Evolutionary conservation across 352 stramenopile genomes (phyloP).

Genomic region (Globisporangium recalcitrans): DNA sequence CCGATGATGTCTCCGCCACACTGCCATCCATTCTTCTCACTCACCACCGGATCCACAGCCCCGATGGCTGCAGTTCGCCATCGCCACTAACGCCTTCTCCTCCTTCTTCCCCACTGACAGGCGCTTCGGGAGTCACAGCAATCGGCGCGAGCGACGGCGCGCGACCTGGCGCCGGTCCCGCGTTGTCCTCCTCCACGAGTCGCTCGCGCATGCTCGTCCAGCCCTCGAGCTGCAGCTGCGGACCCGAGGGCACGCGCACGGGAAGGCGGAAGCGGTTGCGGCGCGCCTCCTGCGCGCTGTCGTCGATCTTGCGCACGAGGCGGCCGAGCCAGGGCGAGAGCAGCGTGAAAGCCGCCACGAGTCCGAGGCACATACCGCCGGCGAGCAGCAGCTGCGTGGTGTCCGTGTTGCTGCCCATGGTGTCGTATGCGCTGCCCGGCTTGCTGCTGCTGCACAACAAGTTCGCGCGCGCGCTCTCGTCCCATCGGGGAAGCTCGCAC

Average conservation of each 20-base stretch:
- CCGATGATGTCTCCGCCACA: too few relatives aligned
- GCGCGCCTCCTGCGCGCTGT: neutral
- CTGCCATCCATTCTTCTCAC: too few relatives aligned
- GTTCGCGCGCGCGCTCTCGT: neutral
- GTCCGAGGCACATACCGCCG: constrained; percentile 4
- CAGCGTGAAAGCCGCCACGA: constrained; percentile 4
- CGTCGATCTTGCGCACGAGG: constrained; percentile 19
- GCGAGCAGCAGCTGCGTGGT: constrained; percentile 1
- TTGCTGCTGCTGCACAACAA: neutral
- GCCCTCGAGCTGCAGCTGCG: constrained; percentile 13
- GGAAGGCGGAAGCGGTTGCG: constrained; percentile 4
- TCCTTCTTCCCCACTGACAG: neutral
- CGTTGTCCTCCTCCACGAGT: constrained; percentile 7
- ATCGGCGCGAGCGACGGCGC: constrained; percentile 9
- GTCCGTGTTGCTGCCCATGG: neutral
- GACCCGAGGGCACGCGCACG: constrained; percentile 7
- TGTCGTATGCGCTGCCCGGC: neutral
- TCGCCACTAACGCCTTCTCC: neutral
- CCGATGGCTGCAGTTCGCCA: neutral
- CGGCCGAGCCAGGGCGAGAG: constrained; percentile 14
- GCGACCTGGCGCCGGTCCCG: neutral
- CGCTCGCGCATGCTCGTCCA: constrained; percentile 19
- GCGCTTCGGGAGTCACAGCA: neutral
- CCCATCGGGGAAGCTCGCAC: constrained; percentile 15
- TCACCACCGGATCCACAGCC: constrained; percentile 13